These are phyloP conservation scores for Saturnispora zaruensis DNA, from an alignment of 805 yeast genomes.

Conservation along the genomic window DNA sequence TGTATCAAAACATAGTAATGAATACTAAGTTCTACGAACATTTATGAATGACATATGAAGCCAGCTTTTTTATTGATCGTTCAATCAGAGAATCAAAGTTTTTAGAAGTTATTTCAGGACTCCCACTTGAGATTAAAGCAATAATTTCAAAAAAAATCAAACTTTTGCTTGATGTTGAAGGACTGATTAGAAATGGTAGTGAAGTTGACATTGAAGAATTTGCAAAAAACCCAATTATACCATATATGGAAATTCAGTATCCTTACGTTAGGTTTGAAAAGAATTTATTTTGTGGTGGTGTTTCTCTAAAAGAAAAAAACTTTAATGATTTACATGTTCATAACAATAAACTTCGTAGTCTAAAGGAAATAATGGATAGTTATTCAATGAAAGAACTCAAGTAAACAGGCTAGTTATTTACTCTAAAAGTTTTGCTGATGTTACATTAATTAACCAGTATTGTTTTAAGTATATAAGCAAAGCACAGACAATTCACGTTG, in stretches of 20 bases:
- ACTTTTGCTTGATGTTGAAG: slow-evolving; percentile 4
- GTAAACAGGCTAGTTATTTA: not conserved
- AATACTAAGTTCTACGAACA: not conserved
- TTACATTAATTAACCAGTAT: not conserved
- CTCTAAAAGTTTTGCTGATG: not conserved
- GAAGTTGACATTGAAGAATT: not conserved
- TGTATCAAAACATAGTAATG: not conserved
- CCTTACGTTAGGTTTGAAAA: slow-evolving; percentile 6
- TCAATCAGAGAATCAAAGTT: not conserved
- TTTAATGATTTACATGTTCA: slow-evolving; percentile 3
- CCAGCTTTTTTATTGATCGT: not conserved
- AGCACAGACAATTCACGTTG: not conserved
- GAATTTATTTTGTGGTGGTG: slow-evolving; percentile 1
- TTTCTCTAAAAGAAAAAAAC: not conserved
- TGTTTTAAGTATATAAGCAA: not conserved
- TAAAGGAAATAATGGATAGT: not conserved
- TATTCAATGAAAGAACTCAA: slow-evolving; percentile 1
- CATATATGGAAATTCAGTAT: slow-evolving; percentile 6
- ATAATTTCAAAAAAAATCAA: not conserved
- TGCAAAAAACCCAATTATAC: not conserved
- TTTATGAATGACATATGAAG: not conserved
- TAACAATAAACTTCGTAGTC: not conserved
- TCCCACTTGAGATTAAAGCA: not conserved
- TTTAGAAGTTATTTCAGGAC: not conserved
- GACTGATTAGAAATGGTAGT: slow-evolving; percentile 1